Evolutionary conservation across 2,329 filamentous ascomycete species (phyloP), one percentile per base, ranked within the genome.

Genomic region (Nigrograna mackinnonii): DNA sequence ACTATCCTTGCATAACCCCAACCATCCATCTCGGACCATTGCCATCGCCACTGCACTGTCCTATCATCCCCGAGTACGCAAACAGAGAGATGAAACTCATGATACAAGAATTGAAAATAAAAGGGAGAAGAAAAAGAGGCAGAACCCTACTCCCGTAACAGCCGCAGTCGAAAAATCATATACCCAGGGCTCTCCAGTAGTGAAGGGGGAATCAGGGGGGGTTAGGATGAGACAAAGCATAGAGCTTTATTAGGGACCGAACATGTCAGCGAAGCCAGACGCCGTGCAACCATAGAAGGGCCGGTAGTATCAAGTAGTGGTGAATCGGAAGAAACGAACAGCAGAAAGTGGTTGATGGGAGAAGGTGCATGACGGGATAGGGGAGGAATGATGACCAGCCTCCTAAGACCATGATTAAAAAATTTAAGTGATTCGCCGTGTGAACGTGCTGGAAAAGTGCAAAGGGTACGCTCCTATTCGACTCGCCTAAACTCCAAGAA

Each of bases 61-160:
- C n/a, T n/a, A 28, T n/a, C 24, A 28, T 28, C 9, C 24, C 19
- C 22, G 24, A 34, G 31, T 18, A 43, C 35, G 7, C 35, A 41
- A 24, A 21, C 35, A 40, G 39, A n/a, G 35, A 24, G 22, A 33
- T 22, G 24, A 21, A 43, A 35, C 39, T 39, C 45, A 50, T 50
- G 38, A 46, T 47, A 50, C 44, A 50, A 47, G 44, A 45, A 43
- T 22, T 21, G 34, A 41, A 33, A 17, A 17, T 11, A 9, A 16
- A 33, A 33, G 9, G 9, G 31, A 33, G n/a, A n/a, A n/a, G n/a
- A n/a, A n/a, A n/a, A n/a, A n/a, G n/a, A n/a, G n/a, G n/a, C n/a
- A n/a, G n/a, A n/a, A n/a, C n/a, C n/a, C 31, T 17, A 11, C 9
- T 11, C 31, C 9, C 31, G 18, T 17, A 7, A 33, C 9, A 33